Base-by-base conservation (phyloP, 176 grass and related monocot species). In the Triticum timopheevii region DNA sequence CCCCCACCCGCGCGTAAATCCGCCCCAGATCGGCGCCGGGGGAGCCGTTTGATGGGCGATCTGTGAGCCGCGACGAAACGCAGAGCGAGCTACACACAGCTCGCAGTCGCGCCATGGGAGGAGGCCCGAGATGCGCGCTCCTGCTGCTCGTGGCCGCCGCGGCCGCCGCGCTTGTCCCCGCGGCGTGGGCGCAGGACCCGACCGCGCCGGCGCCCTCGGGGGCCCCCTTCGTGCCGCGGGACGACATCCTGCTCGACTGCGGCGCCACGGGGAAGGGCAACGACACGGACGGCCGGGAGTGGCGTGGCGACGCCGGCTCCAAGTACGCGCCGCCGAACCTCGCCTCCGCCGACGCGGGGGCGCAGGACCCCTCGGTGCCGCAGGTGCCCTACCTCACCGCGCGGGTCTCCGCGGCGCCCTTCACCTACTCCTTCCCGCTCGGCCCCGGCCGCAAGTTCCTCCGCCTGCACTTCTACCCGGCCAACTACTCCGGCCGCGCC, bases 361-460 rank as follows among this genome's bases (percentile, higher is more conserved):
- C 65, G 38, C 95, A 91, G 87, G 84, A 87, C 30, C 86, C 92
- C 23, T 91, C 88, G 17, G 92, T 92, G 11, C 86, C 90, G 16
- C 88, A 89, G 78, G 88, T 94, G 52, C 95, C 90, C 2, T 97
- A 94, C 86, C 86, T 92, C 77, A 95, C 95, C 0, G 93, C 93
- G 61, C 89, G 95, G 24, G 61, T 95, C 61, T 98, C 92, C 35
- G 49, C 89, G 0, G 79, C 91, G 27, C 38, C 91, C 77, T 98
- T 89, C 90, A 98, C 89, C 63, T 98, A 98, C 89, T 89, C 95
- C 82, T 95, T 98, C 85, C 95, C 93, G 22, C 89, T 95, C 23
- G 91, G 87, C 59, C 24, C 91, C 0, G 95, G 93, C 36, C 95
- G 91, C 23, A 95, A 93, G 84, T 98, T 93, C 69, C 36, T 98